phyloP scores from a whole-genome alignment of 2,329 filamentous ascomycete species.

The Coniochaeta sp. region DNA sequence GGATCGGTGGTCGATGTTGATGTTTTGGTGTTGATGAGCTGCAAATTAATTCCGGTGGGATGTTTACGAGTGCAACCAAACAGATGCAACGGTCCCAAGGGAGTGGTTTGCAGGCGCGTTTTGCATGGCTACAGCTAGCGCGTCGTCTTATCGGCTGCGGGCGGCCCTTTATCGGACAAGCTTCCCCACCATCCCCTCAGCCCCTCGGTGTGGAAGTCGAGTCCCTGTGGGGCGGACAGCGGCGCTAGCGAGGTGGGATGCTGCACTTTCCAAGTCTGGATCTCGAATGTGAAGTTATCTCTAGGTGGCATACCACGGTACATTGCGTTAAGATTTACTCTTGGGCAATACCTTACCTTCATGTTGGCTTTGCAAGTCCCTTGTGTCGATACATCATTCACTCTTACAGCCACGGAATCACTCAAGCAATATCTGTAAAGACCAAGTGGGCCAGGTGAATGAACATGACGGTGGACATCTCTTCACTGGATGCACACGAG shows the following conservation, averaged over 20 bases:
- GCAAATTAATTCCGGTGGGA: not conserved
- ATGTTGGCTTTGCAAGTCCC: too few species aligned
- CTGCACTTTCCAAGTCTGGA: not conserved
- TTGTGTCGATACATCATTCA: too few species aligned
- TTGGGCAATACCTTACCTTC: too few species aligned
- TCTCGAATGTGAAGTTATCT: not conserved
- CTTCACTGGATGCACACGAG: slow-evolving; percentile 65
- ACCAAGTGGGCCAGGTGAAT: not conserved
- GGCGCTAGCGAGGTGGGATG: not conserved
- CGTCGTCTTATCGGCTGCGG: not conserved
- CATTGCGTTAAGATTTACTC: too few species aligned
- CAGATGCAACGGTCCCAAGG: not conserved
- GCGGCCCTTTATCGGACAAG: not conserved
- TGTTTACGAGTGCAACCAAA: slow-evolving; percentile 2
- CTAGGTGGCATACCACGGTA: not conserved
- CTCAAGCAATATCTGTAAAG: too few species aligned
- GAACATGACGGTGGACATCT: slow-evolving; percentile 33
- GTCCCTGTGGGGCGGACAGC: not conserved
- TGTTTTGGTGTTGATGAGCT: not conserved
- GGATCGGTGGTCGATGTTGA: not conserved
- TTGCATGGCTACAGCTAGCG: not conserved
- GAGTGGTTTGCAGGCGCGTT: not conserved
- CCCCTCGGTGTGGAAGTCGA: too few species aligned
- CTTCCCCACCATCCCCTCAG: not conserved
- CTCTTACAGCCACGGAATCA: too few species aligned